Percentiles rank a stretch among this genome's conserved stretches.
Evolutionary conservation across 164 flowering plant genomes (phyloP).

Genomic region (Nelumbo lutea): DNA sequence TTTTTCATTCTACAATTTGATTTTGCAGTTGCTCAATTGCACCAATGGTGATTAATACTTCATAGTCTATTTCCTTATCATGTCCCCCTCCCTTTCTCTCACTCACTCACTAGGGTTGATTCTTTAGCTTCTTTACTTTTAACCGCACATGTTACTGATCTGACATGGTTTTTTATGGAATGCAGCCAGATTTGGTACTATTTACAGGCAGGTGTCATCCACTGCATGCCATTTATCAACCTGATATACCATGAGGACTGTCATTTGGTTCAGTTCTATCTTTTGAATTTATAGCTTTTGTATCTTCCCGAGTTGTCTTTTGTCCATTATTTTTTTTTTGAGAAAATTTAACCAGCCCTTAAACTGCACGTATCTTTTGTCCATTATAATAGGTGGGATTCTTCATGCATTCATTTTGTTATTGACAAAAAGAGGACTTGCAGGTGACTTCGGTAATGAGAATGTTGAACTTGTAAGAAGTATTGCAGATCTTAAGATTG

Average conservation of each 20-base stretch:
- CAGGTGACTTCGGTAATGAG: constrained; percentile 96
- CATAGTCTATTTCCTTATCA: too few relatives aligned
- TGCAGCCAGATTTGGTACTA: constrained; percentile 94
- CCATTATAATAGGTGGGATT: neutral
- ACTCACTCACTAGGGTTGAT: too few relatives aligned
- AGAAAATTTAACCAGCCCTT: too few relatives aligned
- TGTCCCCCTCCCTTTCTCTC: too few relatives aligned
- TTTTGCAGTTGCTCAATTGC: too few relatives aligned
- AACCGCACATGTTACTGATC: neutral
- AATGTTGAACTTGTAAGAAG: constrained; percentile 79
- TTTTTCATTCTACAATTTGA: too few relatives aligned
- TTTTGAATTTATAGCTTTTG: neutral
- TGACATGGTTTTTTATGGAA: constrained; percentile 20
- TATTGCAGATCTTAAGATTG: constrained; percentile 51
- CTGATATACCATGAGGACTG: constrained; percentile 7
- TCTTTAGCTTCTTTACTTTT: too few relatives aligned
- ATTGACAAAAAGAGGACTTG: neutral
- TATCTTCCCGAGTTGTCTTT: neutral
- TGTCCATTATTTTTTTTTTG: neutral
- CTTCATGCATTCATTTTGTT: neutral
- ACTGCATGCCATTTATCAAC: constrained; percentile 4
- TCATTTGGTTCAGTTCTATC: constrained; percentile 13
- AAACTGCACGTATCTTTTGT: too few relatives aligned
- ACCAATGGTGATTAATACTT: too few relatives aligned
- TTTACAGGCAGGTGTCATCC: constrained; percentile 75